Conservation (phyloP, 2,329 filamentous ascomycete species). For the Penicillium griseofulvum region DNA sequence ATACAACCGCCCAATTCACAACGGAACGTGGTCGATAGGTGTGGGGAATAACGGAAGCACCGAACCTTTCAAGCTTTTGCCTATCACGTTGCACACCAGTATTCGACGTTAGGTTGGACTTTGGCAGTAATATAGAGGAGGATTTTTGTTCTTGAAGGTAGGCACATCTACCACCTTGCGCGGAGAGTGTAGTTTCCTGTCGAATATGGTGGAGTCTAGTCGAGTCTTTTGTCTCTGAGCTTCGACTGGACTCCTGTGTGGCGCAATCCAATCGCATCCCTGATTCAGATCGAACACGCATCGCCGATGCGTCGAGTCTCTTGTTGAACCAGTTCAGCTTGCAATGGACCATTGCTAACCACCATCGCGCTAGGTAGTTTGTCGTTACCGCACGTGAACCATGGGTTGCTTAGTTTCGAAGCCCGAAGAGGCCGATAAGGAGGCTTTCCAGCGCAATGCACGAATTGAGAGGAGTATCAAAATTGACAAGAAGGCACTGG, state of each 20-base stretch:
- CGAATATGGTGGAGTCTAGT: background rate
- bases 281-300: constrained; percentile 19
- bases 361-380: constrained; percentile 5
- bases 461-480: constrained; percentile 86
- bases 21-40: constrained; percentile 21
- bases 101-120: background rate
- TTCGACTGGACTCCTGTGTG: constrained; percentile 1
- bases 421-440: constrained; percentile 41
- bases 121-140: constrained; percentile 3
- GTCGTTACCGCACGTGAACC: constrained; percentile 15
- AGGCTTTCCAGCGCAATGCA: constrained; percentile 44
- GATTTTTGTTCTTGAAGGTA: constrained; percentile 3
- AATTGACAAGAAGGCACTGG: constrained; percentile 80
- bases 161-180: constrained; percentile 2
- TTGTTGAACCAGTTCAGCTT: background rate
- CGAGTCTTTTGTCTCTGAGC: constrained; percentile 14
- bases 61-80: constrained; percentile 15
- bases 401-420: constrained; percentile 50
- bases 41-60: constrained; percentile 20
- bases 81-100: constrained; percentile 3
- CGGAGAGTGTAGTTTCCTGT: background rate
- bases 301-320: constrained; percentile 4
- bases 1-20: constrained; percentile 17
- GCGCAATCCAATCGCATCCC: constrained; percentile 19
- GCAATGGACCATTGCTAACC: constrained; percentile 8